Evolutionary conservation across 495 filamentous ascomycete species (phyloP).

Genomic region (Xylaria acuta): DNA sequence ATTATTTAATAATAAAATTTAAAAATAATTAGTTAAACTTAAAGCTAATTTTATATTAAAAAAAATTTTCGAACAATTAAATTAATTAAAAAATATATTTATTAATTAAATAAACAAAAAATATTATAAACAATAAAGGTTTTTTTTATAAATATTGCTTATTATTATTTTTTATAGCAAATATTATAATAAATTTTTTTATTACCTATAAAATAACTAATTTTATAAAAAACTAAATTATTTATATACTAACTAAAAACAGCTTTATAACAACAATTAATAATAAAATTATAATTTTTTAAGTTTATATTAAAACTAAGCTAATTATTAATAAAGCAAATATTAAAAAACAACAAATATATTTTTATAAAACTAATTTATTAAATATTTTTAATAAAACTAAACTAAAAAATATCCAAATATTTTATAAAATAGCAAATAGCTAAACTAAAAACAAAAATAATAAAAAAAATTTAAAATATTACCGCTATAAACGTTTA

Average conservation of each 20-base stretch:
- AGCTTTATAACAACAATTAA: not conserved
- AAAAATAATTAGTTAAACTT: not conserved
- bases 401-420: not conserved
- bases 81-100: not conserved
- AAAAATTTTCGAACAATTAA: not conserved
- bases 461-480: too few relatives aligned
- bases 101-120: not conserved
- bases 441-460: too few relatives aligned
- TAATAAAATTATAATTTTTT: not conserved
- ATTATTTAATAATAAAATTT: constrained; percentile 10
- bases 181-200: not conserved
- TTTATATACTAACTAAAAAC: constrained; percentile 1
- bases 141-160: not conserved
- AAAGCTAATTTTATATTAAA: not conserved
- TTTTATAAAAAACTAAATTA: not conserved
- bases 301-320: too few relatives aligned
- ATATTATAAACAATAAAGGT: not conserved
- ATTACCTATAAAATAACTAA: not conserved
- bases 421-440: too few relatives aligned
- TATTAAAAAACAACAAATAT: not conserved
- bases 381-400: too few relatives aligned
- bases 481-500: too few relatives aligned
- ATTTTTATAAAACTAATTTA: too few relatives aligned
- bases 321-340: not conserved
- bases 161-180: constrained; percentile 2